Percentiles rank a stretch among this genome's conserved stretches.
Evolutionary conservation across 2,329 filamentous ascomycete species (phyloP).

Genomic region (Neonectria hederae): DNA sequence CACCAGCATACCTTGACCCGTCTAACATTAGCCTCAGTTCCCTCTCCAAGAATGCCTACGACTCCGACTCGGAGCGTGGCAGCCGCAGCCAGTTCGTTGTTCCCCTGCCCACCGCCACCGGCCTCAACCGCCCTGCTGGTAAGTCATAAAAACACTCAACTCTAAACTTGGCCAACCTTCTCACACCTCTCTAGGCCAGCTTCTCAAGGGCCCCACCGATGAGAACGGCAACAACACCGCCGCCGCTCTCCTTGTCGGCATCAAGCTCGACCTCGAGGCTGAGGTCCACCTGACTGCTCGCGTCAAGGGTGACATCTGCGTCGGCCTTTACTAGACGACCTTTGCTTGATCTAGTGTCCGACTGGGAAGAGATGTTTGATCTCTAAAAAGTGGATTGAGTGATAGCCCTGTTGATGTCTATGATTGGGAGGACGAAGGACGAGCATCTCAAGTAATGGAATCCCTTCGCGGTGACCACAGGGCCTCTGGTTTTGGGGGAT

Average conservation of each 20-base stretch:
- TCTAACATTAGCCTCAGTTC: constrained; percentile 23
- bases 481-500: constrained; percentile 6
- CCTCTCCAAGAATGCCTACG: constrained; percentile 43
- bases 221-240: constrained; percentile 66
- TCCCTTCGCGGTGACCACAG: not conserved
- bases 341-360: not conserved
- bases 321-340: constrained; percentile 46
- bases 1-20: constrained; percentile 10
- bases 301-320: constrained; percentile 69
- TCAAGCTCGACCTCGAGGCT: constrained; percentile 71
- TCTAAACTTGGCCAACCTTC: not conserved
- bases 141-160: constrained; percentile 32
- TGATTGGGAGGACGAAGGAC: constrained; percentile 1
- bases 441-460: constrained; percentile 13
- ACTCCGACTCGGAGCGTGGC: constrained; percentile 40
- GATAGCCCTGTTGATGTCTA: constrained; percentile 11
- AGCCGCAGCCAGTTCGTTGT: constrained; percentile 41
- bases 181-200: constrained; percentile 52
- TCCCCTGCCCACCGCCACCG: constrained; percentile 46
- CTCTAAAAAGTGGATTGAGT: constrained; percentile 4
- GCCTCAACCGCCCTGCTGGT: constrained; percentile 48
- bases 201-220: constrained; percentile 66
- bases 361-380: constrained; percentile 8
- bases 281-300: constrained; percentile 70
- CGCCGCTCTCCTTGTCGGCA: constrained; percentile 67